Percentiles rank a stretch among this genome's conserved stretches.
phyloP scores from a whole-genome alignment of 2,329 filamentous ascomycete species.

The Aspergillus pseudotamarii region DNA sequence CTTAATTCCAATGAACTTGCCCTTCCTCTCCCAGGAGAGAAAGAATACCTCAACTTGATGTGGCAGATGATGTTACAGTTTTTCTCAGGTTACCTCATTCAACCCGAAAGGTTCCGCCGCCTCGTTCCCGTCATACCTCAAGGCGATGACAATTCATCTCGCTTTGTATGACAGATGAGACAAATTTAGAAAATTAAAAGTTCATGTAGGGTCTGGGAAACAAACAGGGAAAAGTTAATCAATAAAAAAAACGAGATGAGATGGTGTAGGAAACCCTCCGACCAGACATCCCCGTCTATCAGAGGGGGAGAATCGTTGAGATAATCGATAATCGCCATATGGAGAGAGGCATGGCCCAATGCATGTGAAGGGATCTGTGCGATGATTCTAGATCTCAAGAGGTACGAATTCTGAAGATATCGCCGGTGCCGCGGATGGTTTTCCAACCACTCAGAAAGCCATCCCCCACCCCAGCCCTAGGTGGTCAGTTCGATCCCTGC shows the following conservation, averaged over 20 bases:
- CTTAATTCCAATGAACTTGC: background rate
- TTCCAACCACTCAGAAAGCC: conserved; percentile 5
- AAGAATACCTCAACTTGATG: background rate
- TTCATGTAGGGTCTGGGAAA: background rate
- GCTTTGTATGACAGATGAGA: background rate
- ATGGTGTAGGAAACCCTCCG: background rate
- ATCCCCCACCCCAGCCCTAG: background rate
- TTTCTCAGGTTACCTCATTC: background rate
- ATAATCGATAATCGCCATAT: background rate
- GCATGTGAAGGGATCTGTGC: conserved; percentile 23
- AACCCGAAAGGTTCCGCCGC: conserved; percentile 3
- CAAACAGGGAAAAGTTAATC: background rate
- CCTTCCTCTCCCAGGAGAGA: background rate
- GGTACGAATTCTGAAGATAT: conserved; percentile 12
- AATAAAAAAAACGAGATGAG: background rate
- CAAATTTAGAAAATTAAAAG: background rate
- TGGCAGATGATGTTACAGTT: conserved; percentile 4
- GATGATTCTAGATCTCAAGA: conserved; percentile 23
- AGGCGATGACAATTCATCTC: background rate
- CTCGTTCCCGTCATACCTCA: conserved; percentile 5
- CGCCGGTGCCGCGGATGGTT: conserved; percentile 8
- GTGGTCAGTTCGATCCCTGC: conserved; percentile 1
- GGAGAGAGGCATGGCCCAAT: background rate
- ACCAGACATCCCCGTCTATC: background rate
- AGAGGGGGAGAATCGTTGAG: background rate